Evolutionary conservation across 352 stramenopile species (phyloP), one percentile per base, ranked within the genome.

Genomic region (Phytopythium oedochilum): DNA sequence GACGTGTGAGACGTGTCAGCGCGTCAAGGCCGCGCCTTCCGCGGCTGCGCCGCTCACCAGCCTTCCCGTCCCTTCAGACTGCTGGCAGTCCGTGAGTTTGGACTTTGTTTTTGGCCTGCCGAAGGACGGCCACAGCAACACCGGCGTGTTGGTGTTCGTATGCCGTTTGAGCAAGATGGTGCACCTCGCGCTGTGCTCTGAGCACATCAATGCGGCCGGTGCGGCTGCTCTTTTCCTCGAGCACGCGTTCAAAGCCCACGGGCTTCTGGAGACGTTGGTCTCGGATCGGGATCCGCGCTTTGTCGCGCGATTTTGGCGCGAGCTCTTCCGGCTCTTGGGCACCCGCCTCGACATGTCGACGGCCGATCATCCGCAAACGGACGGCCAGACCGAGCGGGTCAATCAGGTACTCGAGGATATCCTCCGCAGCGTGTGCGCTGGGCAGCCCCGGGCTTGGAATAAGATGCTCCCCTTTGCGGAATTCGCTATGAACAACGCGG

Each of bases 401-500:
- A 70, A 70, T 44, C 53, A 53, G 36, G 57, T 61, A 31, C 8
- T 58, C 11, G 60, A 51, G 35, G 51, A 61, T 17, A 31, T 69
- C 20, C 20, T 63, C 11, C 58, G 58, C 54, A 64, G 61, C 29
- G 18, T 48, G 15, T 76, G 59, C 29, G 52, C 63, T 10, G 39
- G 18, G 17, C 35, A 46, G 18, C 63, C 56, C 1, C 20, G 15
- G n/a, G n/a, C n/a, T 10, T 75, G 63, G 59, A 52, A 34, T 4
- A 12, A 34, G 4, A 31, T 18, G 15, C 32, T 76, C 1, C 48
- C 61, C 2, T 48, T 71, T 14, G 68, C 56, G 32, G 55, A 70
- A 29, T 73, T 72, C 38, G 64, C 52, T 5, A 71, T 72, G 32
- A 68, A 68, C 50, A 68, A 68, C 20, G 49, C 53, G 20, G 59